phyloP scores from a whole-genome alignment of 805 yeast genomes.

The Ogataea pini region DNA sequence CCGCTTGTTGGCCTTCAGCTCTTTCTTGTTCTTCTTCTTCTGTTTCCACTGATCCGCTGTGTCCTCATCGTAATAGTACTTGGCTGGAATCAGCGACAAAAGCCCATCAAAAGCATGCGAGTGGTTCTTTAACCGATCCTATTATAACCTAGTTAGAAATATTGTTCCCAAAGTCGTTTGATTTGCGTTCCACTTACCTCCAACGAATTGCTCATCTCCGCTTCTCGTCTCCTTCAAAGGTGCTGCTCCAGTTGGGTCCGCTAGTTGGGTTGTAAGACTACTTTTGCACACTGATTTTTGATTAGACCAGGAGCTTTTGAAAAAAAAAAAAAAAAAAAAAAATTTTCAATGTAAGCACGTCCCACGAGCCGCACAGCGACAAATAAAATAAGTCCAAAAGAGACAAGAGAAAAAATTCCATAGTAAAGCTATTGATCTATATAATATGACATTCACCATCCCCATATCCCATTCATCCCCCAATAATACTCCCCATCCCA shows the following conservation, averaged over 20 bases:
- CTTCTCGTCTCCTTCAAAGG: too few relatives aligned
- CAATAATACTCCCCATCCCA: neutral
- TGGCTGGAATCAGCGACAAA: conserved; percentile 88
- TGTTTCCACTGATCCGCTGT: conserved; percentile 89
- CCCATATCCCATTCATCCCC: too few relatives aligned
- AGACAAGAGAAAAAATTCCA: too few relatives aligned
- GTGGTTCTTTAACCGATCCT: conserved; percentile 78
- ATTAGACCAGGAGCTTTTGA: neutral
- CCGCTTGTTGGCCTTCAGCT: conserved; percentile 58
- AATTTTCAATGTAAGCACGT: conserved; percentile 5
- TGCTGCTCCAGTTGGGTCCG: neutral
- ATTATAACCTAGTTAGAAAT: conserved; percentile 1
- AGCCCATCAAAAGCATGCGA: conserved; percentile 86
- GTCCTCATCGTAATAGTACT: conserved; percentile 89
- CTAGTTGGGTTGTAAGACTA: neutral
- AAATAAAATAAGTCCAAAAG: neutral
- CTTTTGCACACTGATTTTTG: neutral
- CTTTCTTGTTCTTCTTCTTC: conserved; percentile 71
- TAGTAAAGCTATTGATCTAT: too few relatives aligned
- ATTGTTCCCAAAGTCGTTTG: conserved; percentile 8
- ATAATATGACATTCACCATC: too few relatives aligned
- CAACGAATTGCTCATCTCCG: conserved; percentile 19
- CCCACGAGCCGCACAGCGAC: conserved; percentile 11
- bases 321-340: conserved; percentile 8
- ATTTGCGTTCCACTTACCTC: conserved; percentile 10